These are phyloP conservation scores for Lasiodiplodia citricola DNA, from an alignment of 2,329 filamentous ascomycete species.

Conservation along the genomic window DNA sequence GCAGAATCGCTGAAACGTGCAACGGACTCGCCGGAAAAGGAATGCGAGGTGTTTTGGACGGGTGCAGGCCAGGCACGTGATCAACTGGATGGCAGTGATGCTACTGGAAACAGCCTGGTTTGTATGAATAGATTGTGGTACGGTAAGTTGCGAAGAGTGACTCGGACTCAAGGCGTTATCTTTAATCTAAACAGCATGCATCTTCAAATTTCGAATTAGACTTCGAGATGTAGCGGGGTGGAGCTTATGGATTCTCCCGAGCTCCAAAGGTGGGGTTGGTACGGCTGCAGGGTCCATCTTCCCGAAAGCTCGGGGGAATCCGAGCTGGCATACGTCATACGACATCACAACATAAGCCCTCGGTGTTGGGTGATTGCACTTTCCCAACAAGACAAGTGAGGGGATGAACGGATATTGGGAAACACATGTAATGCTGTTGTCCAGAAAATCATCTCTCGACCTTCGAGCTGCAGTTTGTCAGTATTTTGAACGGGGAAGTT, in stretches of 20 bases:
- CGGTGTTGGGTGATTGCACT: not conserved
- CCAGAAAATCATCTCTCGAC: not conserved
- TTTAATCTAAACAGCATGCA: not conserved
- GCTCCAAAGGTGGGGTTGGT: not conserved
- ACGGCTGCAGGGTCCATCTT: conserved; percentile 1
- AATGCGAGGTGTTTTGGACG: not conserved
- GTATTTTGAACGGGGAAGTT: not conserved
- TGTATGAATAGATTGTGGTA: not conserved
- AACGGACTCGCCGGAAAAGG: not conserved
- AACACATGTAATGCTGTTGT: not conserved
- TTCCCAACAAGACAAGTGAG: not conserved
- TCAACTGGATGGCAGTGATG: not conserved
- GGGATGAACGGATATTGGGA: not conserved
- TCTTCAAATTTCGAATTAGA: not conserved
- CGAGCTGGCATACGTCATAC: not conserved
- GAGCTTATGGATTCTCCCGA: conserved; percentile 2
- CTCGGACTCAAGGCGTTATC: not conserved
- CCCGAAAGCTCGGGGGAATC: not conserved
- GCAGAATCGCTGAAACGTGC: not conserved
- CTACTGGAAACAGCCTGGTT: not conserved
- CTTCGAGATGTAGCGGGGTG: not conserved
- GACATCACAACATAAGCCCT: not conserved
- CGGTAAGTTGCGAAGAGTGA: not conserved
- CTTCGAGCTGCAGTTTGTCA: not conserved
- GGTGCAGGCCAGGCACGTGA: not conserved